Evolutionary conservation across 352 stramenopile genomes (phyloP), one percentile per base, ranked within the genome.

Genomic region (Phytophthora fragariae): DNA sequence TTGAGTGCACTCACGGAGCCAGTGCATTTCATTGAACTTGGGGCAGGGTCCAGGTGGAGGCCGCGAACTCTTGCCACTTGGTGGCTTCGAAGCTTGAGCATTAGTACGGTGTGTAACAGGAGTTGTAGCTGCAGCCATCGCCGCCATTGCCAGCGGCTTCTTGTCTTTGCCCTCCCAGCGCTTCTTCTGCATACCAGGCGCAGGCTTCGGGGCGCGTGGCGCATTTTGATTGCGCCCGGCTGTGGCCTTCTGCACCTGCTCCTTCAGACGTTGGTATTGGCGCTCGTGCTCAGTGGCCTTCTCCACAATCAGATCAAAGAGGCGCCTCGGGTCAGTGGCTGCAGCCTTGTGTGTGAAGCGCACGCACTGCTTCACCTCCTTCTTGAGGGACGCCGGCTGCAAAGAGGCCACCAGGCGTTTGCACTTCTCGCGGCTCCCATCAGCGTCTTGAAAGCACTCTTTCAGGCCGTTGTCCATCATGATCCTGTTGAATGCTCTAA

Each of bases 311-410:
- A 69, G 39, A 2, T 54, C 27, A 37, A 69, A 68, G 9, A 62
- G 53, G 9, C 17, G 4, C 27, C 15, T 33, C 2, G 53, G 52
- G 52, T 69, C 29, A 7, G 17, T 31, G 11, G 52, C 37, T 0
- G 62, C 50, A 5, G 5, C 0, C 17, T 55, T 44, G 21, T 46
- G 14, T 1, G 62, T 62, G 29, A 59, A 70, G 1, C 54, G 44
- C n/a, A 70, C 12, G 11, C 54, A 62, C 63, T 59, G 54, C 14
- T 64, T 64, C 5, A 64, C 63, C 11, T 59, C 54, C 9, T 24
- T 8, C 54, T 59, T 70, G 8, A 63, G 33, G 5, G 54, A 8
- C 8, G 24, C 15, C 7, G 62, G 63, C 2, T 46, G n/a, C 14
- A 70, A 8, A 3, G 41, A 64, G 12, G 54, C 27, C 7, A 64